phyloP scores from a whole-genome alignment of 139 green algal species.

The Nannochloris sp. region DNA sequence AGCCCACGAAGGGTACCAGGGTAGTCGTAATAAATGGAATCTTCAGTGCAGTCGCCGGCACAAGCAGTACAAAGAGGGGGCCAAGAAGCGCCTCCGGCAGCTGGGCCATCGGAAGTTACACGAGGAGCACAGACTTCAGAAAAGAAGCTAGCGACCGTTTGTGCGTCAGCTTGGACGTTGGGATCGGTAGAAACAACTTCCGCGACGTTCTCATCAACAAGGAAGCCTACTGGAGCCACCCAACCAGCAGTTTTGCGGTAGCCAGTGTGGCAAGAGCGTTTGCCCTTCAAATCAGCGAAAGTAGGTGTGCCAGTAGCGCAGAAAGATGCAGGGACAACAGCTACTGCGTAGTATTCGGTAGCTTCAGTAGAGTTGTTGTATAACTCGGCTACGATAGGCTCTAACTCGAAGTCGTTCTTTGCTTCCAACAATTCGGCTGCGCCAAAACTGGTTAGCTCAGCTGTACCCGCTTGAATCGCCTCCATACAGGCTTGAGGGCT shows the following conservation, averaged over 20 bases:
- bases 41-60: conserved; percentile 14
- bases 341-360: neutral
- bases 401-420: neutral
- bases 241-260: conserved; percentile 33
- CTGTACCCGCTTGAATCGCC: neutral
- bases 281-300: conserved; percentile 10
- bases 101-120: neutral
- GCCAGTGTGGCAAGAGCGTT: conserved; percentile 32
- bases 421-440: neutral
- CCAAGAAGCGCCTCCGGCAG: conserved; percentile 2
- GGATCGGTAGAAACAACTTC: no score
- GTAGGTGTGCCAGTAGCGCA: neutral
- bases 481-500: neutral
- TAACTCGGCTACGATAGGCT: neutral
- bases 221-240: conserved; percentile 21
- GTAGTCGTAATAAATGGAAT: conserved; percentile 30
- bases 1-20: conserved; percentile 33
- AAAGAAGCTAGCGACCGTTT: conserved; percentile 21
- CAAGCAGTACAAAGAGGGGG: conserved; percentile 14
- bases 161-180: no score
- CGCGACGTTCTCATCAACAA: no score
- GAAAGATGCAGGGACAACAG: neutral
- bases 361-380: neutral
- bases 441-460: neutral
- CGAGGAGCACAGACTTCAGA: conserved; percentile 2